phyloP scores from a whole-genome alignment of 1,139 yeast species.

The Waltiozyma sp. region DNA sequence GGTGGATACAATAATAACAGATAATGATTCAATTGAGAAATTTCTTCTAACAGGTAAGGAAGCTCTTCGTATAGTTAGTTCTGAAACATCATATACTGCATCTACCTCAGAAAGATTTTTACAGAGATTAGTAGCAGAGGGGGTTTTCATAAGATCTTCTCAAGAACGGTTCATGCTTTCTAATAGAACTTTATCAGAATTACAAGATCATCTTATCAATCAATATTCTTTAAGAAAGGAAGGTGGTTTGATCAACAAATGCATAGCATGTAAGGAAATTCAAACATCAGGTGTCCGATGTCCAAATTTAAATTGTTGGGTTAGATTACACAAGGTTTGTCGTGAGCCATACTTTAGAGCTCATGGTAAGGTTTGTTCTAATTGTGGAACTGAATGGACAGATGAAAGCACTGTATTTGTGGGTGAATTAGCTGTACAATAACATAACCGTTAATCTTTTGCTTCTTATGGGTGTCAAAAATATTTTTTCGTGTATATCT shows the following conservation, averaged over 20 bases:
- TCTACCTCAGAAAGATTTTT: constrained; percentile 27
- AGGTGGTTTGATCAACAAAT: constrained; percentile 33
- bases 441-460: too few relatives aligned
- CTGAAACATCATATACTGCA: constrained; percentile 16
- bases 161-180: constrained; percentile 24
- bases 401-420: not conserved
- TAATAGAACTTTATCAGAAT: constrained; percentile 35
- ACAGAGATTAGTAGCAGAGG: constrained; percentile 33
- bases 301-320: constrained; percentile 23
- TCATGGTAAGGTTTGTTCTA: constrained; percentile 5
- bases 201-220: constrained; percentile 32
- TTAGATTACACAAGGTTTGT: constrained; percentile 41
- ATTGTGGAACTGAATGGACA: constrained; percentile 2
- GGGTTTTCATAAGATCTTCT: constrained; percentile 33
- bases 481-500: too few relatives aligned
- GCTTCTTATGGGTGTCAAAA: too few relatives aligned
- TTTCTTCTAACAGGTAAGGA: constrained; percentile 9
- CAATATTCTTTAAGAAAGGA: constrained; percentile 24
- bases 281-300: constrained; percentile 44
- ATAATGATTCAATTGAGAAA: constrained; percentile 9
- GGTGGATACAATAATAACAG: constrained; percentile 33
- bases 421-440: not conserved
- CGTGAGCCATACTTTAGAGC: constrained; percentile 26
- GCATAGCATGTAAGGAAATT: constrained; percentile 45
- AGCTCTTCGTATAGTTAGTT: constrained; percentile 7